These are phyloP conservation scores for Dunaliella sp. DNA, from an alignment of 139 green algal genomes.

Conservation along the genomic window DNA sequence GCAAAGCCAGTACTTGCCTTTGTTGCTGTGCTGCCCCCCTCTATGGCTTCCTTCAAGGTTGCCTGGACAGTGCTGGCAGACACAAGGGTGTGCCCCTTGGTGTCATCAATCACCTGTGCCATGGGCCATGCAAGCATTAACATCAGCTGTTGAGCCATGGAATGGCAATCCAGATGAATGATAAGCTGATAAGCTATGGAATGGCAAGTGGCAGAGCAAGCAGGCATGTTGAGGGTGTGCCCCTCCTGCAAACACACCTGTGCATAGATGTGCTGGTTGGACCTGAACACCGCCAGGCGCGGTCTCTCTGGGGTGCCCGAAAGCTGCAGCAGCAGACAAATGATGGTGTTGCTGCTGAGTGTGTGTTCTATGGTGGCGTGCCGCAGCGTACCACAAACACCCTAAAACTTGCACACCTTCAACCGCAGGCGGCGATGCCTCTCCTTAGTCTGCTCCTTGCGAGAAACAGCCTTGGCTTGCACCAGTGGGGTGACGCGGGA, in stretches of 20 bases:
- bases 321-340: slow-evolving; percentile 61
- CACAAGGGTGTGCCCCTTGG: slow-evolving; percentile 72
- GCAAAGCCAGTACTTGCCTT: background rate
- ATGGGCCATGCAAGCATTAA: background rate
- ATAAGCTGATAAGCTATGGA: no score
- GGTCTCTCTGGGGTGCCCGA: slow-evolving; percentile 85
- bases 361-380: no score
- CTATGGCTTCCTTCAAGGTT: slow-evolving; percentile 60
- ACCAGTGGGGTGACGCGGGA: slow-evolving; percentile 1
- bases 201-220: background rate
- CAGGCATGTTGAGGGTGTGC: no score
- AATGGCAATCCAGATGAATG: no score
- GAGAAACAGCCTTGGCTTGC: background rate
- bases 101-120: slow-evolving; percentile 91
- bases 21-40: background rate
- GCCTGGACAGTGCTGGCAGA: slow-evolving; percentile 76
- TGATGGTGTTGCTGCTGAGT: background rate
- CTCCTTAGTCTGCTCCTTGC: slow-evolving; percentile 46
- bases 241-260: slow-evolving; percentile 63
- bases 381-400: background rate
- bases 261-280: slow-evolving; percentile 97
- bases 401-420: slow-evolving; percentile 56
- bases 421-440: slow-evolving; percentile 63
- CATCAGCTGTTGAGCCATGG: background rate
- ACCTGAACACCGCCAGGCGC: slow-evolving; percentile 90